A percentile compares a stretch with the other conserved stretches of the same genome.
Evolutionary conservation across 179 eudicot genomes (phyloP).

Genomic region (Carnegiea gigantea): DNA sequence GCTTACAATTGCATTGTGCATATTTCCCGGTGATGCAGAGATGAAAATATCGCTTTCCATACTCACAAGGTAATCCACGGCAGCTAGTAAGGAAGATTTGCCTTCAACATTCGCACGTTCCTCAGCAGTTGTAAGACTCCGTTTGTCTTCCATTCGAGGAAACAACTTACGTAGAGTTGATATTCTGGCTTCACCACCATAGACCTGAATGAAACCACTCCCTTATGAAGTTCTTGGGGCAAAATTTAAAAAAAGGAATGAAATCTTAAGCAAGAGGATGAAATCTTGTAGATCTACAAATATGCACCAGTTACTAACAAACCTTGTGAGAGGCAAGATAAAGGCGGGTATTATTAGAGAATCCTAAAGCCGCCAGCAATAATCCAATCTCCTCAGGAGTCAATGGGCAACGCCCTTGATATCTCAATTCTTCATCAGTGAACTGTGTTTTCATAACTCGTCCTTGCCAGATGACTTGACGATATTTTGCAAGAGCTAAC

Average conservation of each 20-base stretch:
- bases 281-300: background rate
- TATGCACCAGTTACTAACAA: background rate
- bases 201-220: conserved; percentile 50
- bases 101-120: conserved; percentile 70
- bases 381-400: conserved; percentile 98
- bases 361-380: conserved; percentile 81
- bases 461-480: conserved; percentile 96
- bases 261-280: background rate
- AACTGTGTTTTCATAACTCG: conserved; percentile 88
- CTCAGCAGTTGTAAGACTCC: conserved; percentile 64
- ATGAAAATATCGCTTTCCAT: conserved; percentile 90
- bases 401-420: conserved; percentile 93
- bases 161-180: conserved; percentile 66
- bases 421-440: conserved; percentile 82
- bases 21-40: conserved; percentile 99
- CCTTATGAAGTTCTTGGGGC: background rate
- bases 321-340: conserved; percentile 99
- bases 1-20: conserved; percentile 98
- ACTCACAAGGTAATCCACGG: conserved; percentile 91
- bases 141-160: conserved; percentile 89
- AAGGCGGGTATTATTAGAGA: conserved; percentile 68
- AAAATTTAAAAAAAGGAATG: background rate
- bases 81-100: conserved; percentile 87
- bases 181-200: conserved; percentile 95
- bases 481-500: conserved; percentile 91